These are phyloP conservation scores for Limonium bicolor DNA, from an alignment of 148 eudicot species.

Conservation along the genomic window DNA sequence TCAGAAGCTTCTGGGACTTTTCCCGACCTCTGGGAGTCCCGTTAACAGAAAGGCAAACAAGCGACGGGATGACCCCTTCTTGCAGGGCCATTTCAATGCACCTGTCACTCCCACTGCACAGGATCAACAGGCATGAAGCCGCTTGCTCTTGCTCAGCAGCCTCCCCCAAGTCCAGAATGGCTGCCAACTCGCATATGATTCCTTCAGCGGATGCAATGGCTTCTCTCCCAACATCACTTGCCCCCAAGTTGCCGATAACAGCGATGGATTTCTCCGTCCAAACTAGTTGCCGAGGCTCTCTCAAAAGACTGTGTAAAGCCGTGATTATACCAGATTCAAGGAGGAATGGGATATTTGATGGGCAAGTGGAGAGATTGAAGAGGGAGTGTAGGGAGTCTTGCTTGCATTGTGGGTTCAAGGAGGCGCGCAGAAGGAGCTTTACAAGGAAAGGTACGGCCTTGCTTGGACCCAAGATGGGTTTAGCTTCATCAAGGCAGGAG, in stretches of 20 bases:
- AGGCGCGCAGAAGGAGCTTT: slow-evolving; percentile 27
- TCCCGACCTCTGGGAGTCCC: slow-evolving; percentile 84
- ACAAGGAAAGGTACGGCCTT: slow-evolving; percentile 59
- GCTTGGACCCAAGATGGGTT: slow-evolving; percentile 64
- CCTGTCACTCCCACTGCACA: slow-evolving; percentile 57
- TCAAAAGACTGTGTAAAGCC: slow-evolving; percentile 32
- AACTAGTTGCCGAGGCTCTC: slow-evolving; percentile 26
- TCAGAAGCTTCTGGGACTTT: slow-evolving; percentile 83
- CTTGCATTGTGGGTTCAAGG: slow-evolving; percentile 43
- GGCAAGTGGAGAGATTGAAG: slow-evolving; percentile 55
- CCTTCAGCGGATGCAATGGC: slow-evolving; percentile 32
- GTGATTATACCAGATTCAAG: slow-evolving; percentile 49
- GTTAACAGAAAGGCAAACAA: slow-evolving; percentile 84
- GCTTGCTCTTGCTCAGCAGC: slow-evolving; percentile 86
- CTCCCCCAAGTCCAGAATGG: slow-evolving; percentile 63
- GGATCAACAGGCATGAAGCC: slow-evolving; percentile 55
- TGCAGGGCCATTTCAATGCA: slow-evolving; percentile 84
- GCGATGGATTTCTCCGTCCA: slow-evolving; percentile 85
- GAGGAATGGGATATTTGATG: slow-evolving; percentile 53
- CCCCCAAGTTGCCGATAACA: slow-evolving; percentile 59
- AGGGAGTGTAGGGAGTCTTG: slow-evolving; percentile 80
- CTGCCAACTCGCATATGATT: slow-evolving; percentile 46
- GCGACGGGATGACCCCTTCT: slow-evolving; percentile 92
- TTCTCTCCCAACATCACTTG: slow-evolving; percentile 40
- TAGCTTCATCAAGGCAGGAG: slow-evolving; percentile 85